Conservation (phyloP, 768 basidiomycete species). For the Lactifluus echinatus region DNA sequence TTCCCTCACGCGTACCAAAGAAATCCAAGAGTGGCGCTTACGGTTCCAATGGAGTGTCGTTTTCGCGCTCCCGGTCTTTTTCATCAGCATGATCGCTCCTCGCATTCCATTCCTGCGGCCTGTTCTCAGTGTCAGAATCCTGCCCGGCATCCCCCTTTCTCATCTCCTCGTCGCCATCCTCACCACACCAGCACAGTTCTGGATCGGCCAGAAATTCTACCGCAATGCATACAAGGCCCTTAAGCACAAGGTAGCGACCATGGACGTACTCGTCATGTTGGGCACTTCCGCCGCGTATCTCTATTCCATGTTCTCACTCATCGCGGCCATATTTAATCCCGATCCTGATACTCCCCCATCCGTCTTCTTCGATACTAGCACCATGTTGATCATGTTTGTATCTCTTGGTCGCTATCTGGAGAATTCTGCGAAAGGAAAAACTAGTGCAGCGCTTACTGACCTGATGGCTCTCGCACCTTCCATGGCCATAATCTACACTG, state of each 20-base stretch:
- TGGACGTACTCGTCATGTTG: slow-evolving; percentile 96
- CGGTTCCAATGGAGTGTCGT: slow-evolving; percentile 65
- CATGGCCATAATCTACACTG: slow-evolving; percentile 93
- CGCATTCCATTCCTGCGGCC: slow-evolving; percentile 52
- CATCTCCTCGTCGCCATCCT: slow-evolving; percentile 69
- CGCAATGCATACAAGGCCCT: slow-evolving; percentile 84
- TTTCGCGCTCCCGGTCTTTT: slow-evolving; percentile 92
- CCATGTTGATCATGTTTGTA: slow-evolving; percentile 97
- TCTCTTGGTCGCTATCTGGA: slow-evolving; percentile 93
- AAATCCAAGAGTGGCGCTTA: slow-evolving; percentile 81
- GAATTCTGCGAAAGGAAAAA: slow-evolving; percentile 95
- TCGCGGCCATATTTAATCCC: slow-evolving; percentile 53
- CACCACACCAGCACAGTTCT: slow-evolving; percentile 90
- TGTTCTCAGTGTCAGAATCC: slow-evolving; percentile 42
- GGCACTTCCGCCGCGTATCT: slow-evolving; percentile 92
- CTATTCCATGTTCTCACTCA: slow-evolving; percentile 72
- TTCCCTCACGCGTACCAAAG: slow-evolving; percentile 81
- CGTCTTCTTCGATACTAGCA: slow-evolving; percentile 97
- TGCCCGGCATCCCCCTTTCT: slow-evolving; percentile 68
- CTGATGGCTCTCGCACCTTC: slow-evolving; percentile 92
- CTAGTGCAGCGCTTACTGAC: slow-evolving; percentile 92
- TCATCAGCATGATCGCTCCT: slow-evolving; percentile 78
- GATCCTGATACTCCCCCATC: slow-evolving; percentile 68
- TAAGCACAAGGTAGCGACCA: slow-evolving; percentile 83
- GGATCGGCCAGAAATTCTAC: slow-evolving; percentile 84